These are phyloP conservation scores for Pigoraptor vietnamica DNA, from an alignment of 78 protist species.

Conservation along the genomic window DNA sequence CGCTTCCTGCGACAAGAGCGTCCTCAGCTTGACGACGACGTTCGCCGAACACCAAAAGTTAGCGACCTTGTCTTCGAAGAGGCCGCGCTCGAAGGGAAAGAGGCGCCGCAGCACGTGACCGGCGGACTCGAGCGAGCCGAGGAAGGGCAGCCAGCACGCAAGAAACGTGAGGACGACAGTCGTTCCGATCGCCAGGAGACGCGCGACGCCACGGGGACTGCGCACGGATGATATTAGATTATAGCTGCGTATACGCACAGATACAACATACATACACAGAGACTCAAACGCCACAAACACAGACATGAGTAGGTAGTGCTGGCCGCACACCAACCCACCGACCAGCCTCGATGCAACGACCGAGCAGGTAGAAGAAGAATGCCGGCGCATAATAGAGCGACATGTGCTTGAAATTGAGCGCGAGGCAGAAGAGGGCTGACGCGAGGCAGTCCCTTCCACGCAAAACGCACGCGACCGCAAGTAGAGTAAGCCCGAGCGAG, in stretches of 20 bases:
- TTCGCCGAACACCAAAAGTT: conserved; percentile 87
- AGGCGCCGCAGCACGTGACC: conserved; percentile 62
- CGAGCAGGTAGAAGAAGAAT: conserved; percentile 60
- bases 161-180: conserved; percentile 40
- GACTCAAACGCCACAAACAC: too few relatives aligned
- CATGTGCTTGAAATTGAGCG: conserved; percentile 89
- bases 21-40: conserved; percentile 46
- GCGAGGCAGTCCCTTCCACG: conserved; percentile 3
- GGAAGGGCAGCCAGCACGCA: conserved; percentile 67
- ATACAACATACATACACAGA: background rate
- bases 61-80: conserved; percentile 94
- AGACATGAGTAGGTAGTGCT: too few relatives aligned
- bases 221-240: too few relatives aligned
- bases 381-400: conserved; percentile 77
- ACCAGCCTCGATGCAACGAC: background rate
- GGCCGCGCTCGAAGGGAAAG: conserved; percentile 84
- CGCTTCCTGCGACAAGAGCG: background rate
- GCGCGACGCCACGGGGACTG: background rate
- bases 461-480: background rate
- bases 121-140: background rate
- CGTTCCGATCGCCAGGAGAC: conserved; percentile 13
- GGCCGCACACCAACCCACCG: background rate
- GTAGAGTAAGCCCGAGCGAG: conserved; percentile 74
- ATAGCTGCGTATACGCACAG: background rate
- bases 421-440: conserved; percentile 42